phyloP scores from a whole-genome alignment of 257 asterid genomes.

The Penstemon eatonii region DNA sequence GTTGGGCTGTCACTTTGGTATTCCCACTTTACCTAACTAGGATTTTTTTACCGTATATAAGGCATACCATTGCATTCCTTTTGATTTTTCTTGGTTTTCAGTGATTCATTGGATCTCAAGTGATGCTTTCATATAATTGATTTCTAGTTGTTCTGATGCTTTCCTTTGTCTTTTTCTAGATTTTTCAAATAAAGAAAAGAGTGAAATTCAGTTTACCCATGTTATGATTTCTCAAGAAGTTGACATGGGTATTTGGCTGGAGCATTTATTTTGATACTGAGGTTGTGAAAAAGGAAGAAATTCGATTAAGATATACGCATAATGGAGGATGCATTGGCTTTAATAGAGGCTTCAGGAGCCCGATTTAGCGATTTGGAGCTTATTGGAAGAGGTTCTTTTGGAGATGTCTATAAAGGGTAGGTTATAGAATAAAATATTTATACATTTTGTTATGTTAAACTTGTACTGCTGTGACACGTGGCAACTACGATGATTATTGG shows the following conservation, averaged over 20 bases:
- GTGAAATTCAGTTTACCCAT: conserved; percentile 28
- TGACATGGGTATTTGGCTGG: conserved; percentile 18
- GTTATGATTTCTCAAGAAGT: conserved; percentile 3
- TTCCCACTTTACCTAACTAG: conserved; percentile 69
- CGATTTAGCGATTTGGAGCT: conserved; percentile 91
- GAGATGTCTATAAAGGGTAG: conserved; percentile 97
- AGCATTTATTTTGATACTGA: conserved; percentile 14
- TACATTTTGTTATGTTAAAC: conserved; percentile 17
- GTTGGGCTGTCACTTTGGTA: conserved; percentile 63
- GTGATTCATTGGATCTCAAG: conserved; percentile 33
- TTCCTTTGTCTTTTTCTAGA: neutral
- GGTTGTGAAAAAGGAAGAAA: conserved; percentile 29
- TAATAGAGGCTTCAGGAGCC: conserved; percentile 80
- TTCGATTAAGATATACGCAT: conserved; percentile 4
- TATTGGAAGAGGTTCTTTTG: conserved; percentile 96
- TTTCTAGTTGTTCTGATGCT: conserved; percentile 2
- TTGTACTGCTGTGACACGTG: neutral
- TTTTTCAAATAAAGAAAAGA: conserved; percentile 11
- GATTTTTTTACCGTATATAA: conserved; percentile 24
- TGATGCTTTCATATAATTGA: conserved; percentile 17
- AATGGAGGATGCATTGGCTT: conserved; percentile 80
- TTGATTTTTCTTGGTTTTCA: conserved; percentile 25
- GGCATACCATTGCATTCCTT: conserved; percentile 30
- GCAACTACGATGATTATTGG: neutral
- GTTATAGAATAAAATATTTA: conserved; percentile 13